phyloP scores from a whole-genome alignment of 257 asterid species.

The Solanum dulcamara region DNA sequence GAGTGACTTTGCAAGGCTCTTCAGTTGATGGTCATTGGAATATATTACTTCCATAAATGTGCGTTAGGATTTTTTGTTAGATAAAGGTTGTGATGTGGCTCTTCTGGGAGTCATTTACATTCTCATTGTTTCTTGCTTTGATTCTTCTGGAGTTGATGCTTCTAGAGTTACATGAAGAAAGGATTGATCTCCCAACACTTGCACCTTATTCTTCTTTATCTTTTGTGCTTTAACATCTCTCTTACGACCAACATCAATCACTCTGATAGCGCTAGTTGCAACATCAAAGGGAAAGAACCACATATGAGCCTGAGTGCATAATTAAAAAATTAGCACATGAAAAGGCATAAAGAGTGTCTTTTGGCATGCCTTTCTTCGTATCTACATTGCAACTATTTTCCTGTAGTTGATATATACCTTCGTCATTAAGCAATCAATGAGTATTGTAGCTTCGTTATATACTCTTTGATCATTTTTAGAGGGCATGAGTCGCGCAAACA shows the following conservation, averaged over 20 bases:
- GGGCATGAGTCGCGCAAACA: no score
- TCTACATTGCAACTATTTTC: no score
- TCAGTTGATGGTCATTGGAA: not conserved
- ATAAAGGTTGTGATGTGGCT: not conserved
- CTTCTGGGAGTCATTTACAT: not conserved
- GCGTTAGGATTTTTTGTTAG: no score
- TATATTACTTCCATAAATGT: not conserved
- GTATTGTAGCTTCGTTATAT: no score
- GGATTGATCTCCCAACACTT: not conserved
- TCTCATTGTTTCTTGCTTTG: not conserved
- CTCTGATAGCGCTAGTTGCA: not conserved
- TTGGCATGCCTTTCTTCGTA: not conserved
- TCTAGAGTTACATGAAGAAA: not conserved
- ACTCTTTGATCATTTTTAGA: no score
- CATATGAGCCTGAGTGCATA: not conserved
- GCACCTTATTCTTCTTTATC: no score
- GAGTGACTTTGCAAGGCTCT: not conserved
- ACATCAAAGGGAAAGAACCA: not conserved
- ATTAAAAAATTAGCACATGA: no score
- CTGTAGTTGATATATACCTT: no score
- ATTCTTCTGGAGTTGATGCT: not conserved
- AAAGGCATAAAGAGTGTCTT: not conserved
- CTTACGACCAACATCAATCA: no score
- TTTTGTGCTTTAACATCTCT: not conserved
- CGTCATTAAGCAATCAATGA: no score